Evolutionary conservation across 345 rosid species (phyloP).

Genomic region (Eucalyptus urophylla): DNA sequence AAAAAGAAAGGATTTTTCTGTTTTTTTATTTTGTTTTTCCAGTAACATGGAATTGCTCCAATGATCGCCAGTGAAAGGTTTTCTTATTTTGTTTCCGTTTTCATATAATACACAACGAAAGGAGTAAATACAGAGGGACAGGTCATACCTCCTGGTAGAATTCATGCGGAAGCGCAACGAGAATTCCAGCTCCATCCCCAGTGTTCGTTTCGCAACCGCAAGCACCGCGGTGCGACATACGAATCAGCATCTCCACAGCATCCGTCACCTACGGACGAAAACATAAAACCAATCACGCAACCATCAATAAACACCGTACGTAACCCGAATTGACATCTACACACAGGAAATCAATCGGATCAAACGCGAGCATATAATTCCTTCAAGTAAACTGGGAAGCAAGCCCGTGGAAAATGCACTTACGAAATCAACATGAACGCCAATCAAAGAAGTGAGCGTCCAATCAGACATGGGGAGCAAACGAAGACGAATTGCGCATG

Average conservation of each 20-base stretch:
- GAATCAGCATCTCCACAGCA: constrained; percentile 88
- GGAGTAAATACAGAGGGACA: background rate
- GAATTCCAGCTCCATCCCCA: constrained; percentile 99
- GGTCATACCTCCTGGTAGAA: constrained; percentile 55
- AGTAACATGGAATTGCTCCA: background rate
- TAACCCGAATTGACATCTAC: background rate
- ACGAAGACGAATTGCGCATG: background rate
- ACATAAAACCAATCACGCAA: background rate
- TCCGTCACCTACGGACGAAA: constrained; percentile 48
- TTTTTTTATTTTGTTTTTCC: background rate
- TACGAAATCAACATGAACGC: background rate
- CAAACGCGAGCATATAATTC: background rate
- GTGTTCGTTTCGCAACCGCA: constrained; percentile 98
- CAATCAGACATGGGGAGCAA: background rate
- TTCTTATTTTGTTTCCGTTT: background rate
- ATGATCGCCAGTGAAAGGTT: background rate
- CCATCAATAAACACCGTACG: background rate
- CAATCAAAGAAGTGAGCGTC: background rate
- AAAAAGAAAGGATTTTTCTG: background rate
- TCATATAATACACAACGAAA: background rate
- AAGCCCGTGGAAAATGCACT: background rate
- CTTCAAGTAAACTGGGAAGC: background rate
- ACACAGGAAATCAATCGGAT: background rate
- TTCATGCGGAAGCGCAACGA: constrained; percentile 76
- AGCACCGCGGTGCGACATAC: constrained; percentile 98